Percentiles rank a stretch among this genome's conserved stretches.
Evolutionary conservation across 2,329 filamentous ascomycete genomes (phyloP).

Genomic region (Diaporthe citri): DNA sequence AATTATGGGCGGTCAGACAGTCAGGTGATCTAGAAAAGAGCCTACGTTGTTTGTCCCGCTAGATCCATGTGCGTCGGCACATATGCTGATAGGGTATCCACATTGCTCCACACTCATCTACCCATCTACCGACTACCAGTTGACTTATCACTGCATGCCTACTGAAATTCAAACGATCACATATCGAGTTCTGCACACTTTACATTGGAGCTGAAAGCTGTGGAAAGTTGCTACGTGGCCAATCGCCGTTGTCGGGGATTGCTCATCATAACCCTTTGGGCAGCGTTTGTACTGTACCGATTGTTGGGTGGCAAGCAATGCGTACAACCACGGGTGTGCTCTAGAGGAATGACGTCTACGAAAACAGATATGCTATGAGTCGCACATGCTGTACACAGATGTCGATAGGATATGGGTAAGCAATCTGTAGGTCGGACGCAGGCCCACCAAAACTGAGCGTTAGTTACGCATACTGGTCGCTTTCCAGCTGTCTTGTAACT

Average conservation of each 20-base stretch:
- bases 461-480: too few relatives aligned
- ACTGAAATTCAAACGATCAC: neutral
- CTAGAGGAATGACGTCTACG: too few relatives aligned
- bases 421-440: too few relatives aligned
- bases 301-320: too few relatives aligned
- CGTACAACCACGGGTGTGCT: too few relatives aligned
- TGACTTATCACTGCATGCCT: neutral
- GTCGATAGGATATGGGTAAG: too few relatives aligned
- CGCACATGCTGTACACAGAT: too few relatives aligned
- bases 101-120: neutral
- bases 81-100: neutral
- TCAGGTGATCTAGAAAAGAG: neutral
- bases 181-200: neutral
- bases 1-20: too few relatives aligned
- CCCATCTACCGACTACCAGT: neutral
- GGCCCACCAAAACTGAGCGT: too few relatives aligned
- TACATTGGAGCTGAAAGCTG: accelerated
- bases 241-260: neutral
- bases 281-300: neutral
- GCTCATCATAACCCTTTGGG: neutral
- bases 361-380: too few relatives aligned
- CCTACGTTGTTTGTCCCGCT: neutral
- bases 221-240: neutral
- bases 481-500: too few relatives aligned
- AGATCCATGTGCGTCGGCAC: neutral